Percentiles rank a stretch among this genome's conserved stretches.
Evolutionary conservation across 169 alveolate genomes (phyloP).

Genomic region (Plasmodium gonderi): DNA sequence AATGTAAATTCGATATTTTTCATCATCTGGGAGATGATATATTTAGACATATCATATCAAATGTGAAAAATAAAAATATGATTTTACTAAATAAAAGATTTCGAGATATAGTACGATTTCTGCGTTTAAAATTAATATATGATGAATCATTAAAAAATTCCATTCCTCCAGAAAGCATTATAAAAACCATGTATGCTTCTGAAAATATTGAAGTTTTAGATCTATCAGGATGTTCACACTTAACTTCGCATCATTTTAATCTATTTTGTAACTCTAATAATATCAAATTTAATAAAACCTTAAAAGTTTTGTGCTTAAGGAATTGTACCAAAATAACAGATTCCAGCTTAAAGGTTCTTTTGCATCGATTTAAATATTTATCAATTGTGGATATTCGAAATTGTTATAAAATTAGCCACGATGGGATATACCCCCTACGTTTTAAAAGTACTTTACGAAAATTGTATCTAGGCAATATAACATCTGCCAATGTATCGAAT

Average conservation of each 20-base stretch:
- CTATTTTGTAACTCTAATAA: conserved; percentile 36
- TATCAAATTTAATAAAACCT: conserved; percentile 13
- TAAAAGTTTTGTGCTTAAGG: conserved; percentile 31
- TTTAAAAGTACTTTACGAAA: conserved; percentile 15
- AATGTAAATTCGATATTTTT: conserved; percentile 41
- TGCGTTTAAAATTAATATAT: conserved; percentile 27
- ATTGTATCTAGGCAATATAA: conserved; percentile 37
- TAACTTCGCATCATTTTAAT: conserved; percentile 63
- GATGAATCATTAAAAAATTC: conserved; percentile 64
- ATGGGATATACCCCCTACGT: conserved; percentile 46
- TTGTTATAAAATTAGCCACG: conserved; percentile 58
- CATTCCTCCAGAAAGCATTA: conserved; percentile 53
- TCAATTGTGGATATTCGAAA: conserved; percentile 34
- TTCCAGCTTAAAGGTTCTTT: conserved; percentile 37
- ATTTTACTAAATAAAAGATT: conserved; percentile 36
- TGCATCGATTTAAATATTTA: conserved; percentile 42
- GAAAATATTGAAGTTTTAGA: conserved; percentile 20
- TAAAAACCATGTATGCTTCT: conserved; percentile 45
- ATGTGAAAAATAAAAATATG: conserved; percentile 39
- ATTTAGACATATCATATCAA: conserved; percentile 55
- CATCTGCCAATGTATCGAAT: conserved; percentile 27
- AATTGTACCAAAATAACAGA: conserved; percentile 42
- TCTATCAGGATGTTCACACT: conserved; percentile 58
- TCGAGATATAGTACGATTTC: conserved; percentile 9
- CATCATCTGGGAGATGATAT: conserved; percentile 45